Evolutionary conservation across 768 basidiomycete genomes (phyloP).

Genomic region (Chiua virens): DNA sequence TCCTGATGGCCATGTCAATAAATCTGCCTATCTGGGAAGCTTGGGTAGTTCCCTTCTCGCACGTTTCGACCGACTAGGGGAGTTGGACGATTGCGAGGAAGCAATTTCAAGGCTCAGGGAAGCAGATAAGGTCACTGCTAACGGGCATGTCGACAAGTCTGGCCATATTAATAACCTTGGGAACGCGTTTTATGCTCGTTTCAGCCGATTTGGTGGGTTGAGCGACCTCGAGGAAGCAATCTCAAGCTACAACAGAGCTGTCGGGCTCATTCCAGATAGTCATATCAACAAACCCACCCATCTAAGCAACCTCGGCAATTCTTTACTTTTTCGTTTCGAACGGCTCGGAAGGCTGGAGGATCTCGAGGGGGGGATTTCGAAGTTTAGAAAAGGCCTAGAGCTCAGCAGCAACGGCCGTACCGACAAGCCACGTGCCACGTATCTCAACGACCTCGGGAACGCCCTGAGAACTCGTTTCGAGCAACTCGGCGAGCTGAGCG

Average conservation of each 20-base stretch:
- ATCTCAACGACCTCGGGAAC: not conserved
- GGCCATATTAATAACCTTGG: not conserved
- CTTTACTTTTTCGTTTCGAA: conserved; percentile 1
- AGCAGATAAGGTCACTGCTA: not conserved
- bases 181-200: not conserved
- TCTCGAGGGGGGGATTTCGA: not conserved
- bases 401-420: not conserved
- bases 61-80: not conserved
- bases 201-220: not conserved
- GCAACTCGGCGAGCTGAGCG: not conserved
- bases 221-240: conserved; percentile 6
- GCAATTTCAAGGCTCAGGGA: not conserved
- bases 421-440: not conserved
- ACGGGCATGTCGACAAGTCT: too few relatives aligned
- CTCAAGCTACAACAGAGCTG: not conserved
- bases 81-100: not conserved
- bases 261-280: conserved; percentile 5
- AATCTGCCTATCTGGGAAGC: not conserved
- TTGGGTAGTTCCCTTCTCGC: not conserved
- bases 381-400: not conserved
- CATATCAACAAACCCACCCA: not conserved
- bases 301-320: conserved; percentile 2
- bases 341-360: not conserved
- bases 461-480: not conserved
- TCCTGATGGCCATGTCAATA: not conserved